Percentiles rank a stretch among this genome's conserved stretches.
Conservation (phyloP, 179 eudicot genomes). For the Silene coronaria region DNA sequence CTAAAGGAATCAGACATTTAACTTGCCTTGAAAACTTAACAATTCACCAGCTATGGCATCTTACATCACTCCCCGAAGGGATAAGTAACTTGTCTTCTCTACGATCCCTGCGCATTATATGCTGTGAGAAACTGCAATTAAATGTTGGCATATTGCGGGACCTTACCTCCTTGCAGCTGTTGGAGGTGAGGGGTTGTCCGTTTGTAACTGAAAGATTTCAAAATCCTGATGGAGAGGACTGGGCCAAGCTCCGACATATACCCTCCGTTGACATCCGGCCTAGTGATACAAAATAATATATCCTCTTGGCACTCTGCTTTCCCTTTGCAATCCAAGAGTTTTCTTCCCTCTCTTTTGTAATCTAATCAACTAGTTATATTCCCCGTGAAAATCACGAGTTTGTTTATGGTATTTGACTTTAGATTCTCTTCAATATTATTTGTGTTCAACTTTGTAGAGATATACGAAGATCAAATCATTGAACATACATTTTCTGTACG, state of each 20-base stretch:
- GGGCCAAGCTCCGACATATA: conserved; percentile 12
- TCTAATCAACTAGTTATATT: too few relatives aligned
- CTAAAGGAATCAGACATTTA: neutral
- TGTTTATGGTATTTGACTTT: too few relatives aligned
- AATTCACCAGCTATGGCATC: neutral
- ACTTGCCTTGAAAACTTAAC: neutral
- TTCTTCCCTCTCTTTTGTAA: too few relatives aligned
- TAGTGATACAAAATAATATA: too few relatives aligned
- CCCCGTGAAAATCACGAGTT: too few relatives aligned
- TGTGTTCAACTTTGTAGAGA: too few relatives aligned
- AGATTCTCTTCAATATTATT: too few relatives aligned
- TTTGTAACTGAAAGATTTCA: neutral
- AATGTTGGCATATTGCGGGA: neutral
- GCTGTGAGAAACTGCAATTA: neutral
- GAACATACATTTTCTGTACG: too few relatives aligned
- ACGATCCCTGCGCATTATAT: neutral
- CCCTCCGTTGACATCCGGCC: neutral
- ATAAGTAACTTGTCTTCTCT: conserved; percentile 7
- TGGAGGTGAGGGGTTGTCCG: neutral
- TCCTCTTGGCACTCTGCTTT: too few relatives aligned
- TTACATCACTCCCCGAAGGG: conserved; percentile 1
- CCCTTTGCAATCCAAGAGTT: too few relatives aligned
- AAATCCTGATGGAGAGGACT: neutral
- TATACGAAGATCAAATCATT: too few relatives aligned
- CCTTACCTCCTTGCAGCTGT: neutral